A percentile compares a stretch with the other conserved stretches of the same genome.
Evolutionary conservation across 2,329 filamentous ascomycete genomes (phyloP).

Genomic region (Rosellinia necatrix): DNA sequence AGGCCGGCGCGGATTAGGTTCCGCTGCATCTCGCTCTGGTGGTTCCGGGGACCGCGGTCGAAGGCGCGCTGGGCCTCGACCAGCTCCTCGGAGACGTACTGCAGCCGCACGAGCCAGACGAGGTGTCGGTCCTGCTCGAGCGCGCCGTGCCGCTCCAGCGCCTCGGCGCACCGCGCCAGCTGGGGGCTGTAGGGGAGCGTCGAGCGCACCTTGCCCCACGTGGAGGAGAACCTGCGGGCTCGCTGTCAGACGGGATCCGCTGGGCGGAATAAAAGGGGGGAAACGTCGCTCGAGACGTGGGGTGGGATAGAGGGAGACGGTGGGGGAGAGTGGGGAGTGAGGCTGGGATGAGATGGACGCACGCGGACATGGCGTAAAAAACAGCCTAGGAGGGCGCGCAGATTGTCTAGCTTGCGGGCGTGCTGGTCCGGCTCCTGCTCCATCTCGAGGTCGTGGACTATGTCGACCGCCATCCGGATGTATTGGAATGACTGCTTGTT

Average conservation of each 20-base stretch:
- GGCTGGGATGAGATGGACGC: conserved; percentile 29
- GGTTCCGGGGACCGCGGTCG: conserved; percentile 26
- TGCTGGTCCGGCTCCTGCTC: conserved; percentile 44
- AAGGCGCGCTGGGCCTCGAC: conserved; percentile 38
- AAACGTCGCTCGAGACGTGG: neutral
- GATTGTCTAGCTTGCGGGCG: conserved; percentile 45
- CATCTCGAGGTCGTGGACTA: conserved; percentile 55
- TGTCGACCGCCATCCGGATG: conserved; percentile 56
- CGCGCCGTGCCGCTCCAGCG: conserved; percentile 46
- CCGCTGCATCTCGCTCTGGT: conserved; percentile 47
- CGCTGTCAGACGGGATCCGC: too few relatives aligned
- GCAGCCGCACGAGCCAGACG: conserved; percentile 49
- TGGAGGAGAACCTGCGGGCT: conserved; percentile 46
- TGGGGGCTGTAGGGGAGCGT: conserved; percentile 47
- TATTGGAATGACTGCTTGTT: conserved; percentile 57
- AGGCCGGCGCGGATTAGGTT: conserved; percentile 53
- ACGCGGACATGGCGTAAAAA: conserved; percentile 52
- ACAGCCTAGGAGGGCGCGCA: conserved; percentile 53
- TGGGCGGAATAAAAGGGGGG: neutral
- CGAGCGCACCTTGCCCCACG: conserved; percentile 45
- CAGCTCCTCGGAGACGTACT: conserved; percentile 47
- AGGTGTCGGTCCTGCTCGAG: conserved; percentile 49
- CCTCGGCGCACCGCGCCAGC: conserved; percentile 51
- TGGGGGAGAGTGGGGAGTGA: too few relatives aligned
- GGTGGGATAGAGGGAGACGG: too few relatives aligned